Evolutionary conservation across 768 basidiomycete genomes (phyloP).

Genomic region (Fomitopsis pulvina): DNA sequence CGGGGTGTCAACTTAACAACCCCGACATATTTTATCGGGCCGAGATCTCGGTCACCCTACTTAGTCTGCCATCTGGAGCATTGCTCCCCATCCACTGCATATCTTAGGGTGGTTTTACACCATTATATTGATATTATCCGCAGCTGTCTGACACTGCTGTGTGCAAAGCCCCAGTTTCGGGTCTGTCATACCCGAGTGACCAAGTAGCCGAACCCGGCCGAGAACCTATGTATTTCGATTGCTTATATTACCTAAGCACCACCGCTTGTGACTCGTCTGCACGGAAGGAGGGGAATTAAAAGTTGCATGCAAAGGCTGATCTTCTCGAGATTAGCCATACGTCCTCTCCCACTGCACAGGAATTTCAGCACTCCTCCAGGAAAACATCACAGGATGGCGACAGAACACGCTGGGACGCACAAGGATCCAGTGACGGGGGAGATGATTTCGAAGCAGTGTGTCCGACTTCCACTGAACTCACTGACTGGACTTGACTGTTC

Average conservation of each 20-base stretch:
- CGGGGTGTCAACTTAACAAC: not conserved
- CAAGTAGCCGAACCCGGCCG: too few species aligned
- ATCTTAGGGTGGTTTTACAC: too few species aligned
- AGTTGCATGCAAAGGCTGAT: slow-evolving; percentile 25
- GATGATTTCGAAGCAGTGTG: slow-evolving; percentile 93
- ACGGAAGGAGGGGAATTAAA: slow-evolving; percentile 3
- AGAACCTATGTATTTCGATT: not conserved
- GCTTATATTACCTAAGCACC: not conserved
- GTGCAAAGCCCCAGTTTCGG: not conserved
- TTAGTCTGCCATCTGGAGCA: too few species aligned
- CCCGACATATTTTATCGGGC: not conserved
- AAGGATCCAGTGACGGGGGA: slow-evolving; percentile 91
- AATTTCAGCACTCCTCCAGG: slow-evolving; percentile 3
- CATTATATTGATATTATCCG: too few species aligned
- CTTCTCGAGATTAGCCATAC: slow-evolving; percentile 11
- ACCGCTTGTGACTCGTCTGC: slow-evolving; percentile 4
- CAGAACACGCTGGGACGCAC: slow-evolving; percentile 33
- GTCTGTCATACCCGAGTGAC: not conserved
- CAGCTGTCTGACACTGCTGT: not conserved
- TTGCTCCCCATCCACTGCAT: too few species aligned
- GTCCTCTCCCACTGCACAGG: slow-evolving; percentile 3
- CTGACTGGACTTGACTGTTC: slow-evolving; percentile 24
- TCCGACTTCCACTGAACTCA: slow-evolving; percentile 16
- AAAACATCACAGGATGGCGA: slow-evolving; percentile 28
- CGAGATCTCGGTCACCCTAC: too few species aligned